Evolutionary conservation across 106 monocot genomes (phyloP), one percentile per base, ranked within the genome.

Genomic region (Agapanthus africanus): DNA sequence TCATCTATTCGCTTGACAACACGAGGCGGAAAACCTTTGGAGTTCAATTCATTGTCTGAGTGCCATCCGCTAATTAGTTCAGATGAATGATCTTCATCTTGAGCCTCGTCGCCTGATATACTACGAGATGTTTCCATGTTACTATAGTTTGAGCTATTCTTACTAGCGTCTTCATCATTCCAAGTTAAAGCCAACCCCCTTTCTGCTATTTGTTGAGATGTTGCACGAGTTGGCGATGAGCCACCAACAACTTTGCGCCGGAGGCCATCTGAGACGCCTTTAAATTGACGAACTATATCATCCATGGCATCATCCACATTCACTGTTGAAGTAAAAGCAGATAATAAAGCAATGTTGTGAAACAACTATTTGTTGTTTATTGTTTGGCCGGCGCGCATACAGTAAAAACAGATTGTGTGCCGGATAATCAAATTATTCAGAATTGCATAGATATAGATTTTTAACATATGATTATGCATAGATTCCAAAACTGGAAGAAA

Each of bases 261-360:
- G 8, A 68, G 34, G 33, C 68, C 68, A 68, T 34, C 68, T n/a
- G 68, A 68, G 31, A 68, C 68, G 33, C 68, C 68, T 83, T 90
- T 99, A 46, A 99, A 90, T 60, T 99, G 99, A 28, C 99, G 99
- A 69, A 93, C 87, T 54, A 99, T 93, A 66, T 99, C 99, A 78
- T 93, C 93, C 99, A 99, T 87, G 22, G 90, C 99, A 83, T 93
- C 99, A 72, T 99, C 99, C 65, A 99, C 87, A 78, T 99, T 99
- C 21, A 99, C 99, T 99, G 83, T 85, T 52, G 8, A 49, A 83
- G 77, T 49, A 40, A 50, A 21, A 68, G 49, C 21, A 50, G 3
- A 49, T 26, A 46, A 21, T 21, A 41, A 33, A 21, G 46, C 19
- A 47, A 47, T 47, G 46, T 2, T 7, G 46, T 2, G 46, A 19